Evolutionary conservation across 164 flowering plant genomes (phyloP).

Genomic region (Chimonanthus praecox): DNA sequence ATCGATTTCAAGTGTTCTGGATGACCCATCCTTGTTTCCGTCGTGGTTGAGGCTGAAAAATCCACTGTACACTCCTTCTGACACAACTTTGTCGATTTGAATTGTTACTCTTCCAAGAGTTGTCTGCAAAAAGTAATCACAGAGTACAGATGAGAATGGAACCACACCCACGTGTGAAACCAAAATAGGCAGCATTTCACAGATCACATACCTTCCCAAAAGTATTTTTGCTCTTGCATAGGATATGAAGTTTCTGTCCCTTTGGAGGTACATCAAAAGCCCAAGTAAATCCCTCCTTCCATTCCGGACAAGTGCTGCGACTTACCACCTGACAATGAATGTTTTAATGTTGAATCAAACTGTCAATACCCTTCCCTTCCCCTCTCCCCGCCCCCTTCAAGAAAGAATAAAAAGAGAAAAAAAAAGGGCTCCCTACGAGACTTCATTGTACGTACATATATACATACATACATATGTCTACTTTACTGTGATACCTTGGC

Average conservation of each 20-base stretch:
- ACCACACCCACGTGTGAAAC: not conserved
- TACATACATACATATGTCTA: no score
- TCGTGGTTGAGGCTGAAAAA: conserved; percentile 74
- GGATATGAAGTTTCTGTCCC: conserved; percentile 84
- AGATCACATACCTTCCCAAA: conserved; percentile 69
- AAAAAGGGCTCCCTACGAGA: no score
- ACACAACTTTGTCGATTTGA: conserved; percentile 86
- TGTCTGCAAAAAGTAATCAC: conserved; percentile 39
- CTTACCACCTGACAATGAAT: conserved; percentile 53
- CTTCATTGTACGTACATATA: no score
- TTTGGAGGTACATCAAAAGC: conserved; percentile 94
- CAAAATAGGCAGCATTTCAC: not conserved
- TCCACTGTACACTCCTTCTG: conserved; percentile 75
- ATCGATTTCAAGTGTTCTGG: conserved; percentile 81
- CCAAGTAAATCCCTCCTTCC: conserved; percentile 96
- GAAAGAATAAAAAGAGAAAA: no score
- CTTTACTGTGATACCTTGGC: not conserved
- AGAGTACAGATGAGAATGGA: not conserved
- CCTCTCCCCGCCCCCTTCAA: no score
- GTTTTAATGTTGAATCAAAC: not conserved
- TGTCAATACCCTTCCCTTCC: not conserved
- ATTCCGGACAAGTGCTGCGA: conserved; percentile 68
- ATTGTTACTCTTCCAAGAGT: conserved; percentile 83
- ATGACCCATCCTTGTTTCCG: conserved; percentile 63
- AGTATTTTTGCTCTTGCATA: conserved; percentile 84